Evolutionary conservation across 1,284 basidiomycete genomes (phyloP).

Genomic region (Melampsora americana): DNA sequence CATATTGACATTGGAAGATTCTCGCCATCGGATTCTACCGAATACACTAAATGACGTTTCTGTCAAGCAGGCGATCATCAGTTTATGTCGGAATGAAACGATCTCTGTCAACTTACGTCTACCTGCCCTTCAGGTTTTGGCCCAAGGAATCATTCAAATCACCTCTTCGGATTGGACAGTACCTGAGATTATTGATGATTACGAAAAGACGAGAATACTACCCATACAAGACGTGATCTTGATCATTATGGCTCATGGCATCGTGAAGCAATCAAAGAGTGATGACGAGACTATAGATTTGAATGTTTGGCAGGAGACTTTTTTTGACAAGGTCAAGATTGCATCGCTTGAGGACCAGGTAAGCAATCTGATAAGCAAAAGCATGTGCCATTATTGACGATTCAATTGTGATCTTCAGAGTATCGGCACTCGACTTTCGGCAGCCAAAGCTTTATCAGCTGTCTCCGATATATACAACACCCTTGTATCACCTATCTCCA

Average conservation of each 20-base stretch:
- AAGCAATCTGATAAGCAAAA: background rate
- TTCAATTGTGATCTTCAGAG: slow-evolving; percentile 7
- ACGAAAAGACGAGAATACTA: background rate
- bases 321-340: slow-evolving; percentile 11
- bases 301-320: slow-evolving; percentile 2
- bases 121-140: slow-evolving; percentile 28
- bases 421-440: slow-evolving; percentile 35
- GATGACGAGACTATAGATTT: background rate
- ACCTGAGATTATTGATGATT: slow-evolving; percentile 20
- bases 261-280: slow-evolving; percentile 8
- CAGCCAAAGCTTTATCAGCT: slow-evolving; percentile 16
- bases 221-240: slow-evolving; percentile 27
- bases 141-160: background rate
- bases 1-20: background rate
- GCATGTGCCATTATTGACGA: background rate
- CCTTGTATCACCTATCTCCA: slow-evolving; percentile 2
- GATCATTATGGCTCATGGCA: slow-evolving; percentile 12
- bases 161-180: slow-evolving; percentile 14
- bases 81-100: background rate
- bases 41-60: background rate
- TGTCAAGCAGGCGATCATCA: background rate
- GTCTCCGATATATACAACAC: background rate
- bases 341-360: slow-evolving; percentile 34
- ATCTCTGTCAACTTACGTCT: slow-evolving; percentile 3
- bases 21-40: background rate